Evolutionary conservation across 1,284 basidiomycete species (phyloP).

Genomic region (Leccinum pachyderme): DNA sequence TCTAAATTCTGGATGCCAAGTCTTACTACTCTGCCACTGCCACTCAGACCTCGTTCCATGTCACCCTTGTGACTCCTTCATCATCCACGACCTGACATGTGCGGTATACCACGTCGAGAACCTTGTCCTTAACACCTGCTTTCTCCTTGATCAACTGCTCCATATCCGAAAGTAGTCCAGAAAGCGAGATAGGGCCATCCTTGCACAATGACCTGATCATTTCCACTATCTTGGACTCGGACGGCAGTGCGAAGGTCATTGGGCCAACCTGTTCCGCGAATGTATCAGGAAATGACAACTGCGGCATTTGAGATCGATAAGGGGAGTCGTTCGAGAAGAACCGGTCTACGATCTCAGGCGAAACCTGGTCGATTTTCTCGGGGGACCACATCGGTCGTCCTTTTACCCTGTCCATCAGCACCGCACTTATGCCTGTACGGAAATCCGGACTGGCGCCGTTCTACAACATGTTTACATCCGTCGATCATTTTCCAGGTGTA

Average conservation of each 20-base stretch:
- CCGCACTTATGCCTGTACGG: conserved; percentile 71
- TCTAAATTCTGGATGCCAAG: background rate
- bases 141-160: conserved; percentile 52
- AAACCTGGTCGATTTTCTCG: conserved; percentile 54
- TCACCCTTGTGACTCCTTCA: conserved; percentile 52
- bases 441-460: conserved; percentile 81
- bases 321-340: conserved; percentile 59
- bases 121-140: conserved; percentile 70
- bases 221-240: conserved; percentile 62
- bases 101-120: conserved; percentile 68
- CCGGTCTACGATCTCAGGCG: conserved; percentile 50
- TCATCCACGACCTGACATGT: conserved; percentile 58
- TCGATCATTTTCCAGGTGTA: conserved; percentile 11
- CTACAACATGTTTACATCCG: conserved; percentile 38
- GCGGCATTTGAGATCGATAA: conserved; percentile 48
- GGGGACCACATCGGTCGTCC: conserved; percentile 69
- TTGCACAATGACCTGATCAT: conserved; percentile 59
- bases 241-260: conserved; percentile 63
- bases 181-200: conserved; percentile 51
- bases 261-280: conserved; percentile 34
- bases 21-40: background rate
- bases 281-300: conserved; percentile 44
- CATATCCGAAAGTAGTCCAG: conserved; percentile 62
- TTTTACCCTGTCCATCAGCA: conserved; percentile 62
- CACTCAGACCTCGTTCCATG: conserved; percentile 51